Conservation (phyloP, 225 moss, liverwort and hornwort genomes). For the Polytrichum formosum region DNA sequence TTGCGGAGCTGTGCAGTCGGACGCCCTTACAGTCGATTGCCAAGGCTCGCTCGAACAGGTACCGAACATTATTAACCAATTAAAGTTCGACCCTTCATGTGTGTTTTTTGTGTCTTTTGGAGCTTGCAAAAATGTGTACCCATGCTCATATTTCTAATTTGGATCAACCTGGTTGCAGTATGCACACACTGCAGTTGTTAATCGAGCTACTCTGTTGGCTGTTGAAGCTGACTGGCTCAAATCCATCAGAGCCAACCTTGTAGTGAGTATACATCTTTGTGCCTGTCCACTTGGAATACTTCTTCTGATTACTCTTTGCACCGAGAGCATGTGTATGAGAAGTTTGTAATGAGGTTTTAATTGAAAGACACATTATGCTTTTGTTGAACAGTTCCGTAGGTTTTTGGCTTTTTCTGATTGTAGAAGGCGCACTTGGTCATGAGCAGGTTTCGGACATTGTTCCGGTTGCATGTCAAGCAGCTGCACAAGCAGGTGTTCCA, state of each 20-base stretch:
- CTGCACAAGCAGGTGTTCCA: slow-evolving; percentile 61
- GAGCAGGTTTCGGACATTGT: slow-evolving; percentile 80
- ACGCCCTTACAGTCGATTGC: slow-evolving; percentile 79
- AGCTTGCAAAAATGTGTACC: no score
- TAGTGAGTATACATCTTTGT: slow-evolving; percentile 35
- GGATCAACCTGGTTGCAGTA: slow-evolving; percentile 38
- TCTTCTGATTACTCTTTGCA: no score
- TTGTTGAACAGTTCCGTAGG: no score
- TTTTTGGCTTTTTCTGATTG: no score
- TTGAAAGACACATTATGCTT: no score
- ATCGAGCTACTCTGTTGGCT: slow-evolving; percentile 51
- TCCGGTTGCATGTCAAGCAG: slow-evolving; percentile 84
- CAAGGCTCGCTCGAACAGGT: slow-evolving; percentile 75
- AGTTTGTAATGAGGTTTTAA: no score
- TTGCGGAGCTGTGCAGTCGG: slow-evolving; percentile 80
- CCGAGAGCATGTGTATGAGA: no score
- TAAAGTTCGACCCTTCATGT: no score
- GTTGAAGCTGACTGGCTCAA: slow-evolving; percentile 70
- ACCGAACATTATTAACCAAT: no score
- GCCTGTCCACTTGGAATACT: no score
- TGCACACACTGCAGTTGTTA: slow-evolving; percentile 58
- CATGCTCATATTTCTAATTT: no score
- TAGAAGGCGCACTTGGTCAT: neutral
- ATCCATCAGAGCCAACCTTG: slow-evolving; percentile 68
- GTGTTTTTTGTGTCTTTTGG: no score